A percentile compares a stretch with the other conserved stretches of the same genome.
Conservation (phyloP, 1,284 basidiomycete genomes). For the Malassezia pachydermatis region DNA sequence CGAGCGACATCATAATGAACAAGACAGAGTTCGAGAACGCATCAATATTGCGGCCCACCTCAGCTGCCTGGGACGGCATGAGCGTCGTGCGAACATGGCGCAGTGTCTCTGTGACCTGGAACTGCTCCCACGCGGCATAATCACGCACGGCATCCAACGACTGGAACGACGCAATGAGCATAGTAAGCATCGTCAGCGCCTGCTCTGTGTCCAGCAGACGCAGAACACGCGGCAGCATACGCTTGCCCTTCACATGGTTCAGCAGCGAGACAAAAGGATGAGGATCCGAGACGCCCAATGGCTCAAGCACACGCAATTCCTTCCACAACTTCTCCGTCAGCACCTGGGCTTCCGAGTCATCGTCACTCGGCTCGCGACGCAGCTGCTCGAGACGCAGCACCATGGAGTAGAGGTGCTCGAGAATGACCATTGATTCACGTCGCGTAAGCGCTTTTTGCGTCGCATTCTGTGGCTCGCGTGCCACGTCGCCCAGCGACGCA, state of each 20-base stretch:
- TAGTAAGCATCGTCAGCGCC: constrained; percentile 74
- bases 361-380: constrained; percentile 62
- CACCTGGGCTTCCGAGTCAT: constrained; percentile 19
- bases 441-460: constrained; percentile 56
- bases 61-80: constrained; percentile 42
- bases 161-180: constrained; percentile 84
- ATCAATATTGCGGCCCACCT: constrained; percentile 76
- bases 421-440: constrained; percentile 65
- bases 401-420: constrained; percentile 78
- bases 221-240: constrained; percentile 74
- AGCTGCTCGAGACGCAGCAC: constrained; percentile 78
- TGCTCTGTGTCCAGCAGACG: constrained; percentile 72
- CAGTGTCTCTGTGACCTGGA: constrained; percentile 5
- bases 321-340: constrained; percentile 58
- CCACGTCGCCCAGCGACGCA: constrained; percentile 50
- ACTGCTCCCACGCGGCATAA: constrained; percentile 19
- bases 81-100: constrained; percentile 12
- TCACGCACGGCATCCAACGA: constrained; percentile 60
- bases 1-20: constrained; percentile 71
- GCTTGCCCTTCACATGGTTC: constrained; percentile 81
- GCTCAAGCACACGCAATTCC: constrained; percentile 72
- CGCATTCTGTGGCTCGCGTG: constrained; percentile 56
- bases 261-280: constrained; percentile 94
- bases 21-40: constrained; percentile 75
- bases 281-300: constrained; percentile 85